These are phyloP conservation scores for Jaltomata sinuosa DNA, from an alignment of 257 asterid genomes.

Conservation along the genomic window DNA sequence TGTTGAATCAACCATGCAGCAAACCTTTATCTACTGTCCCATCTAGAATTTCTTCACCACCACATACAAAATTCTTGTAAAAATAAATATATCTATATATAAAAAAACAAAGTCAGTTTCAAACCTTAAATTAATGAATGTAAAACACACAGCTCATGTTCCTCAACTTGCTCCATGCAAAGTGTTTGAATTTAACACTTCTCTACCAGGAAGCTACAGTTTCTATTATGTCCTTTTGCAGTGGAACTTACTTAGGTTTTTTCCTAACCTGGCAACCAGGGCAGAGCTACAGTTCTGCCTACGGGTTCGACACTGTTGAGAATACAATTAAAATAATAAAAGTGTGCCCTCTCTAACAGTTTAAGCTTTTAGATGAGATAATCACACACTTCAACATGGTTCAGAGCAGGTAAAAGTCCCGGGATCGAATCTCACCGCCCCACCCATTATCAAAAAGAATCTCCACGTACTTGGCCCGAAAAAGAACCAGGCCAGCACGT, in stretches of 20 bases:
- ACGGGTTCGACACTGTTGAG: not conserved
- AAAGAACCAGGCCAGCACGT: too few species aligned
- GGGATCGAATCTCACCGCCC: too few species aligned
- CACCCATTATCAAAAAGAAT: too few species aligned
- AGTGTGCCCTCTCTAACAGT: too few species aligned
- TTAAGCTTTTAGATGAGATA: too few species aligned
- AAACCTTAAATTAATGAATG: slow-evolving; percentile 14
- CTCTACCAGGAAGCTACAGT: slow-evolving; percentile 15
- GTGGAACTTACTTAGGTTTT: slow-evolving; percentile 15
- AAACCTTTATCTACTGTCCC: slow-evolving; percentile 35
- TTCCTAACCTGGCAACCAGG: slow-evolving; percentile 10
- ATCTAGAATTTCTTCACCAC: slow-evolving; percentile 36
- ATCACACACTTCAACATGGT: too few species aligned
- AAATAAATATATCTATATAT: not conserved
- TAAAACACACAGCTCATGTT: slow-evolving; percentile 22
- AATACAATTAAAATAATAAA: not conserved
- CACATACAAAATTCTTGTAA: slow-evolving; percentile 26
- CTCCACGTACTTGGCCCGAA: too few species aligned
- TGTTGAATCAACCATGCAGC: slow-evolving; percentile 33
- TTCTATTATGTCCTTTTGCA: slow-evolving; percentile 31
- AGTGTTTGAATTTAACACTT: slow-evolving; percentile 34
- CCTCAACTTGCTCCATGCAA: slow-evolving; percentile 21
- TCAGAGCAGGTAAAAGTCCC: too few species aligned
- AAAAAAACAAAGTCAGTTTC: slow-evolving; percentile 12
- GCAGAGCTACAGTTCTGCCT: not conserved